Conservation (phyloP, 148 eudicot species). For the Rhododendron kiyosumense region DNA sequence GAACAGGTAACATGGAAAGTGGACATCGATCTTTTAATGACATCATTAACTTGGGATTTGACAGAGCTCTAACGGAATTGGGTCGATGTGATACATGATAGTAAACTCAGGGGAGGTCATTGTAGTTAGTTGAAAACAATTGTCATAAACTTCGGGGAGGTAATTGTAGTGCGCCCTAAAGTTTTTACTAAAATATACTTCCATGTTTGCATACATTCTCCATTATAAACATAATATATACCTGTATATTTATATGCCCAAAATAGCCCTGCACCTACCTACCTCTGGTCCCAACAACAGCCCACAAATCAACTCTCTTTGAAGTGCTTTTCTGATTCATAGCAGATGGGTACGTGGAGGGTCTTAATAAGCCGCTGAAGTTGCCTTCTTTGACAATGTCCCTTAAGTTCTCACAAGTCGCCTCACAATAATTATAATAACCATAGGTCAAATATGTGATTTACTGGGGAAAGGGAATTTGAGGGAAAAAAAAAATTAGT, state of each 20-base stretch:
- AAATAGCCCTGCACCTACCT: neutral
- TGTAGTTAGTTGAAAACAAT: neutral
- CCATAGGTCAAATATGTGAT: neutral
- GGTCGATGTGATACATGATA: neutral
- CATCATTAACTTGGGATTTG: neutral
- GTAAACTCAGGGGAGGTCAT: neutral
- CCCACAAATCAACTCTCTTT: neutral
- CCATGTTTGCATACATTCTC: neutral
- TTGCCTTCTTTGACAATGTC: neutral
- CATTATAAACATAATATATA: neutral
- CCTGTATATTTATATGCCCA: neutral
- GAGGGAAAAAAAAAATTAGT: neutral
- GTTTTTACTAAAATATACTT: too few relatives aligned
- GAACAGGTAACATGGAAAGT: neutral
- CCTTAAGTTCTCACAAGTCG: neutral
- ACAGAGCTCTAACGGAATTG: neutral
- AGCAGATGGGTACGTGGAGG: neutral
- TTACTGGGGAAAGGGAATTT: neutral
- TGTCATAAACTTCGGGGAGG: neutral
- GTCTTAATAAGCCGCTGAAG: slow-evolving; percentile 2
- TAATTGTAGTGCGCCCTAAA: too few relatives aligned
- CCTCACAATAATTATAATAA: neutral
- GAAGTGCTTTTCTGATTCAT: neutral
- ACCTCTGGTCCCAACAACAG: neutral
- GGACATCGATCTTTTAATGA: neutral